phyloP scores from a whole-genome alignment of 139 green algal species.

The Tetradesmus obliquus region DNA sequence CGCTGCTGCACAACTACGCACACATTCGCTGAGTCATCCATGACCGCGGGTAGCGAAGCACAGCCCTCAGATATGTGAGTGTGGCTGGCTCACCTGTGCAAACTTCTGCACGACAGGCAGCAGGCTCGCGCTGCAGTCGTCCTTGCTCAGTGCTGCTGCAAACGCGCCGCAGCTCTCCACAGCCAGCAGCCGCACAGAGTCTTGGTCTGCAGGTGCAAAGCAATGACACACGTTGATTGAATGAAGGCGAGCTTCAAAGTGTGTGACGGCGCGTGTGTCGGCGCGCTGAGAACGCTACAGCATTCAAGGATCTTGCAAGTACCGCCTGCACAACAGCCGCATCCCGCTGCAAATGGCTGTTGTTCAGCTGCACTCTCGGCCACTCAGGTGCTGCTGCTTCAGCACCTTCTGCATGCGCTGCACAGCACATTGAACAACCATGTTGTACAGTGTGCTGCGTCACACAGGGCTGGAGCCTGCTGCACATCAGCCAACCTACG shows the following conservation, averaged over 20 bases:
- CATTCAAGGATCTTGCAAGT: background rate
- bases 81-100: constrained; percentile 70
- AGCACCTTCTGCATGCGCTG: background rate
- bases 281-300: background rate
- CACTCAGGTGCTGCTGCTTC: background rate
- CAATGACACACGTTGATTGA: background rate
- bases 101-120: constrained; percentile 93
- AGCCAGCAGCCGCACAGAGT: constrained; percentile 96
- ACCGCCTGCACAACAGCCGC: background rate
- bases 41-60: background rate
- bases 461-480: background rate
- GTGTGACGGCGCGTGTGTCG: too few relatives aligned
- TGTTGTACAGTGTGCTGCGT: constrained; percentile 26
- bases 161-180: constrained; percentile 93
- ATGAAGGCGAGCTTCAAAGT: too few relatives aligned
- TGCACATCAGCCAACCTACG: constrained; percentile 6
- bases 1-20: background rate
- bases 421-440: background rate
- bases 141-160: constrained; percentile 75
- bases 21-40: background rate
- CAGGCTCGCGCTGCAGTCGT: constrained; percentile 80
- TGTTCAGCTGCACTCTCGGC: background rate
- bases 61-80: background rate
- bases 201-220: constrained; percentile 87
- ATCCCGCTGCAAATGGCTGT: background rate